Evolutionary conservation across 768 basidiomycete genomes (phyloP).

Genomic region (Sarcomyxa edulis): DNA sequence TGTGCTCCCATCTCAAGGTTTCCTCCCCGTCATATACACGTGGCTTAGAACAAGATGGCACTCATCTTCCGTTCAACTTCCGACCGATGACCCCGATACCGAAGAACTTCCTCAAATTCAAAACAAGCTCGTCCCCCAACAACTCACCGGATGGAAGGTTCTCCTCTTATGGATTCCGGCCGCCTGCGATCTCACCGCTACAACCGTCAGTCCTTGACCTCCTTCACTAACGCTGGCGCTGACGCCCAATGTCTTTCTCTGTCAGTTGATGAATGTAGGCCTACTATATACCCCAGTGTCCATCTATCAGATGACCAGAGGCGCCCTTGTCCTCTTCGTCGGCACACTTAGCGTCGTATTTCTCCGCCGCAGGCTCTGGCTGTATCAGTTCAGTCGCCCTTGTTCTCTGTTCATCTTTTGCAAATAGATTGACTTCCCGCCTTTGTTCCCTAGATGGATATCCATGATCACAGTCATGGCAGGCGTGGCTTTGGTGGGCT

Average conservation of each 20-base stretch:
- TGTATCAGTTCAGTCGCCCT: constrained; percentile 67
- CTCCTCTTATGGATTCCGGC: constrained; percentile 87
- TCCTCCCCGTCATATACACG: constrained; percentile 77
- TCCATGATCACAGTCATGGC: constrained; percentile 85
- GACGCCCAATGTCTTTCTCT: constrained; percentile 7
- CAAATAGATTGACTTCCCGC: constrained; percentile 5
- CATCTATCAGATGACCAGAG: constrained; percentile 95
- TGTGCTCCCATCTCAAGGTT: constrained; percentile 51
- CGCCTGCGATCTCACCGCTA: constrained; percentile 84
- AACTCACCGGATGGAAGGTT: constrained; percentile 62
- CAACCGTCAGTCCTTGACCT: constrained; percentile 56
- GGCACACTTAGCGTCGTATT: constrained; percentile 89
- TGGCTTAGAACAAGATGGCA: constrained; percentile 48
- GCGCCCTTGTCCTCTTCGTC: constrained; percentile 91
- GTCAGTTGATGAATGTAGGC: constrained; percentile 88
- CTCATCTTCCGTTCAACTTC: constrained; percentile 47
- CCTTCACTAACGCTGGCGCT: constrained; percentile 3
- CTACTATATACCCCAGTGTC: constrained; percentile 95
- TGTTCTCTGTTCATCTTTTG: not conserved
- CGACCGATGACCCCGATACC: constrained; percentile 44
- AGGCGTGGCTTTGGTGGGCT: constrained; percentile 82
- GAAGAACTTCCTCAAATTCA: constrained; percentile 35
- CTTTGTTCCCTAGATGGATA: constrained; percentile 60
- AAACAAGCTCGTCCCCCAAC: constrained; percentile 32
- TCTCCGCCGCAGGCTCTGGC: constrained; percentile 76